Evolutionary conservation across 768 basidiomycete species (phyloP).

Genomic region (Suillus occidentalis): DNA sequence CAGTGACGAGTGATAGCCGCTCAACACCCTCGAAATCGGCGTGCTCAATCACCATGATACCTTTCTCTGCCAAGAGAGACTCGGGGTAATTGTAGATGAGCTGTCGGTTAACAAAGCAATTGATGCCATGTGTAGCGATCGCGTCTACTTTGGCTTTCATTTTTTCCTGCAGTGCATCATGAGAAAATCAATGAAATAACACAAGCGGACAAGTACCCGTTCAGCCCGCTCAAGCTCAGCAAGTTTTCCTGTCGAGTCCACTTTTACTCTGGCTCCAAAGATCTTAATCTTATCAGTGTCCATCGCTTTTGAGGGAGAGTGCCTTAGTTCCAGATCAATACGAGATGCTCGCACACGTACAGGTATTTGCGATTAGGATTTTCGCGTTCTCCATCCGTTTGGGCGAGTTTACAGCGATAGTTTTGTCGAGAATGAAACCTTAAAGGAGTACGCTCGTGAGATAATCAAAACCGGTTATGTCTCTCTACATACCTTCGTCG

Average conservation of each 20-base stretch:
- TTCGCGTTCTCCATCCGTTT: slow-evolving; percentile 94
- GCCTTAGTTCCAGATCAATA: background rate
- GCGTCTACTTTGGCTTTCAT: slow-evolving; percentile 98
- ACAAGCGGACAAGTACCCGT: slow-evolving; percentile 46
- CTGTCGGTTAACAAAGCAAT: slow-evolving; percentile 96
- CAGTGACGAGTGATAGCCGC: slow-evolving; percentile 91
- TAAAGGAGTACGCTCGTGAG: slow-evolving; percentile 1
- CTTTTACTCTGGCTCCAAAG: slow-evolving; percentile 94
- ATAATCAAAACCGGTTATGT: background rate
- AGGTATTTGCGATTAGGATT: slow-evolving; percentile 98
- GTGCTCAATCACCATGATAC: slow-evolving; percentile 96
- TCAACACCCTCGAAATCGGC: slow-evolving; percentile 99
- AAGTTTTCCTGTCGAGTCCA: slow-evolving; percentile 93
- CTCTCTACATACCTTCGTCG: slow-evolving; percentile 72
- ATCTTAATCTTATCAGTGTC: slow-evolving; percentile 99
- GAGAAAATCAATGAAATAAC: background rate
- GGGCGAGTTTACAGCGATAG: slow-evolving; percentile 90
- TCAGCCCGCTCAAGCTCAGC: slow-evolving; percentile 98
- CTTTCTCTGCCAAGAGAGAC: slow-evolving; percentile 89
- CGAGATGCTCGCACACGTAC: slow-evolving; percentile 44
- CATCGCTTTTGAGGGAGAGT: slow-evolving; percentile 65
- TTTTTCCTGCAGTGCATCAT: slow-evolving; percentile 71
- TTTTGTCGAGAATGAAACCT: slow-evolving; percentile 98
- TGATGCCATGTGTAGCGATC: slow-evolving; percentile 94
- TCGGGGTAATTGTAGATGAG: slow-evolving; percentile 99